phyloP scores from a whole-genome alignment of 164 flowering plant species.

The Liriodendron chinense region DNA sequence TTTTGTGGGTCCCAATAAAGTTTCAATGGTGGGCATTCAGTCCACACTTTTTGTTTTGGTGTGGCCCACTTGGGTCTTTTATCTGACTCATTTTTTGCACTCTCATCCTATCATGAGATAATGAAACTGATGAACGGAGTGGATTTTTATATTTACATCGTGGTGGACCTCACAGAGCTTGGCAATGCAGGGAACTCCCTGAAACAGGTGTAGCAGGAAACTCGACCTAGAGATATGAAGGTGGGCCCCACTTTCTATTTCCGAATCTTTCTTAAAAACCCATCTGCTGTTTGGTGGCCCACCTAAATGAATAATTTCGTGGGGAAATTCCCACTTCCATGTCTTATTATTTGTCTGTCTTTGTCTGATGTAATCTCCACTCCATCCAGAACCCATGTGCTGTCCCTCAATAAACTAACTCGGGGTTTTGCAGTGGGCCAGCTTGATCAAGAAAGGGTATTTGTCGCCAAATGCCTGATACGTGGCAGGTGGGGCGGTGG shows the following conservation, averaged over 20 bases:
- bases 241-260: neutral
- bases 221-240: neutral
- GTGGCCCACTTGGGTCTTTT: no score
- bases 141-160: no score
- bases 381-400: conserved; percentile 13
- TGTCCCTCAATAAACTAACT: neutral
- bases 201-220: no score
- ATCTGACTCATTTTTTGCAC: no score
- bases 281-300: neutral
- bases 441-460: neutral
- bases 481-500: neutral
- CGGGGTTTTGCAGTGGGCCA: neutral
- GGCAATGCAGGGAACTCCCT: no score
- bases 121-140: no score
- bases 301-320: conserved; percentile 3
- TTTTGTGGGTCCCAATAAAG: no score
- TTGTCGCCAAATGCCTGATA: neutral
- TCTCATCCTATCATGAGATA: no score
- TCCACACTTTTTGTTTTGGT: no score
- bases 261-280: neutral
- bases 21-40: no score
- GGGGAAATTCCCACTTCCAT: conserved; percentile 2
- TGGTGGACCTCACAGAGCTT: no score
- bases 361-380: conserved; percentile 5
- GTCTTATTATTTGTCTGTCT: neutral